Base-by-base conservation (phyloP, 495 filamentous ascomycete genomes). In the Penicillium paradoxum region DNA sequence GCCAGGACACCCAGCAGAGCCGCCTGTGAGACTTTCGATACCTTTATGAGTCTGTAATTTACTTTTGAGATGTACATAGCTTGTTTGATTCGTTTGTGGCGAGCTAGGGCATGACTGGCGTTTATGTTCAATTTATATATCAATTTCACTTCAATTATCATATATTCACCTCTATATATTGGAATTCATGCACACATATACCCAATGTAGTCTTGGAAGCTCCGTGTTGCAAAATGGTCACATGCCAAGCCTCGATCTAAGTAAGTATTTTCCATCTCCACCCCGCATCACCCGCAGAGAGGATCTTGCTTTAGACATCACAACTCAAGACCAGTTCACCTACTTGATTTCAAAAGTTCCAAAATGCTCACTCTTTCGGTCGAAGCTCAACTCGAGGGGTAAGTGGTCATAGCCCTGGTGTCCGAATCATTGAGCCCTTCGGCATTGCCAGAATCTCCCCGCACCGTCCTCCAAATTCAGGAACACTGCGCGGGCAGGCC, bases 331-430 rank as follows among this genome's bases (percentile, higher is more conserved):
- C 11, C 21, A 33, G 17, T 32, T 34, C 38, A 32, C 36, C 29
- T 25, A 52, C 38, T 22, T 22, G 45, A 43, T 34, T 44, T 34
- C 50, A 27, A 30, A 45, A 27, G 19, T 15, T n/a, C 9, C 32
- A 79, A 62, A 17, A 95, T 96, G 89, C 80, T 89, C 55, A 87
- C 87, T 46, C 79, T 96, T 8, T 78, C 82, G 19, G 76, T 96
- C 9, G 86, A 81, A 15, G 91, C 91, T 5, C 90, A 96, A 57
- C 66, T 96, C 37, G 77, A 79, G 25, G 91, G 91, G 81, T 84
- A 72, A 62, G 81, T 60, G 6, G 5, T 33, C 3, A 8, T 17
- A 2, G 6, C 32, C 8, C 27, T 10, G 2, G 10, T 34, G 18
- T 37, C 37, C 7, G 11, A 7, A 17, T 24, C 37, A 33, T 33